A percentile compares a stretch with the other conserved stretches of the same genome.
phyloP scores from a whole-genome alignment of 345 rosid species.

The Draba incana region DNA sequence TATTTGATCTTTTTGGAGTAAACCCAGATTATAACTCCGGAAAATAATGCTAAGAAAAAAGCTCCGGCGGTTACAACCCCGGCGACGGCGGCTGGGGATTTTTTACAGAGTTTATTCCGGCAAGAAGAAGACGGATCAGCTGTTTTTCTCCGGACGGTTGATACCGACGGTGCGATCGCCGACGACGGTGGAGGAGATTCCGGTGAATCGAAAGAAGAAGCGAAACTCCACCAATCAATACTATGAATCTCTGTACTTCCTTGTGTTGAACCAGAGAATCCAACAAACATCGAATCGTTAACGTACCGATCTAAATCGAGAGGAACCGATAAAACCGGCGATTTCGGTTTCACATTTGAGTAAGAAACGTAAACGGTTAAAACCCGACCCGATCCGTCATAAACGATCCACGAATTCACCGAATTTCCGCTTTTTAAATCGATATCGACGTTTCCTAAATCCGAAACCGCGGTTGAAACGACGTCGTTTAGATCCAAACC shows the following conservation, averaged over 20 bases:
- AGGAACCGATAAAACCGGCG: slow-evolving; percentile 57
- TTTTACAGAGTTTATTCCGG: slow-evolving; percentile 80
- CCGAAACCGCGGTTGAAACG: slow-evolving; percentile 71
- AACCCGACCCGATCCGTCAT: slow-evolving; percentile 53
- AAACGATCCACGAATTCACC: slow-evolving; percentile 88
- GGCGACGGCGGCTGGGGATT: slow-evolving; percentile 91
- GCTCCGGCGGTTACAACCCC: slow-evolving; percentile 96
- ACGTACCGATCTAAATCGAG: slow-evolving; percentile 83
- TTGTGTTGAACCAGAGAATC: slow-evolving; percentile 97
- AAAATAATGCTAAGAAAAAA: slow-evolving; percentile 73
- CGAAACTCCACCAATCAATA: slow-evolving; percentile 96
- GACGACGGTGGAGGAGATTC: slow-evolving; percentile 71
- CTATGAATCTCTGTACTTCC: slow-evolving; percentile 97
- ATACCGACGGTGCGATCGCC: slow-evolving; percentile 52
- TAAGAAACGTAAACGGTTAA: slow-evolving; percentile 70
- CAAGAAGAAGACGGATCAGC: slow-evolving; percentile 57
- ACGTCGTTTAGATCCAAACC: slow-evolving; percentile 86
- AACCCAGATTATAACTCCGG: slow-evolving; percentile 74
- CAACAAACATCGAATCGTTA: slow-evolving; percentile 89
- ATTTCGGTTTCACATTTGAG: slow-evolving; percentile 82
- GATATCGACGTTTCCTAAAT: slow-evolving; percentile 64
- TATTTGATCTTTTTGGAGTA: slow-evolving; percentile 63
- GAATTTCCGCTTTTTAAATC: slow-evolving; percentile 93
- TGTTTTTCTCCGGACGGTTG: slow-evolving; percentile 45
- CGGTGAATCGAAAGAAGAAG: slow-evolving; percentile 53